phyloP scores from a whole-genome alignment of 805 yeast genomes.

The Komagataella populi region DNA sequence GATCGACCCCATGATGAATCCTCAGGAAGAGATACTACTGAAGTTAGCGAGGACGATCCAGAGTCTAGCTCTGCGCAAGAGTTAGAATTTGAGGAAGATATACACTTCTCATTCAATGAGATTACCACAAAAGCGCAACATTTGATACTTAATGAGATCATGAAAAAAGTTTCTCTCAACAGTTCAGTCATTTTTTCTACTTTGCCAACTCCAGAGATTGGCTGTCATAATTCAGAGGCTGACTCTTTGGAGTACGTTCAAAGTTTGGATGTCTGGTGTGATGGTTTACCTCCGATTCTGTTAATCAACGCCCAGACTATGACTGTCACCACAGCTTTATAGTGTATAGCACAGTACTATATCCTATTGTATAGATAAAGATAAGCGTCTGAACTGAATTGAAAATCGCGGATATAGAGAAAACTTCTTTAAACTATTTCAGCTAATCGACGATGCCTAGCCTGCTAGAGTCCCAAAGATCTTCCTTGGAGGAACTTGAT shows the following conservation, averaged over 20 bases:
- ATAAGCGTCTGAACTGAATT: background rate
- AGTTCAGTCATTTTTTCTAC: constrained; percentile 81
- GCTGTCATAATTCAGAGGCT: constrained; percentile 58
- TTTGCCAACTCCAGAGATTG: constrained; percentile 75
- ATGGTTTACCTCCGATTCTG: constrained; percentile 70
- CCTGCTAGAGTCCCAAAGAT: background rate
- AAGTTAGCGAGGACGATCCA: background rate
- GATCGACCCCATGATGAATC: background rate
- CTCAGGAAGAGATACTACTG: background rate
- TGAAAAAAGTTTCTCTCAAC: constrained; percentile 46
- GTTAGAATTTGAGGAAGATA: constrained; percentile 7
- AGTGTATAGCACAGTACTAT: constrained; percentile 4
- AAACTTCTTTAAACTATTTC: background rate
- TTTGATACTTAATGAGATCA: constrained; percentile 73
- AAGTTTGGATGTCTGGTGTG: constrained; percentile 69
- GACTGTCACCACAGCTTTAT: constrained; percentile 91
- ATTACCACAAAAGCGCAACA: constrained; percentile 91
- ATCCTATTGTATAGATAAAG: background rate
- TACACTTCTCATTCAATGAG: constrained; percentile 50
- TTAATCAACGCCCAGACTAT: constrained; percentile 84
- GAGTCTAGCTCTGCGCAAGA: background rate
- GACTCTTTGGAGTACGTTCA: constrained; percentile 67
- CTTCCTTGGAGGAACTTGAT: constrained; percentile 51
- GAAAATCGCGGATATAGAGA: background rate
- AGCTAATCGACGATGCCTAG: background rate